phyloP scores from a whole-genome alignment of 495 filamentous ascomycete species.

The Penicillium canescens region DNA sequence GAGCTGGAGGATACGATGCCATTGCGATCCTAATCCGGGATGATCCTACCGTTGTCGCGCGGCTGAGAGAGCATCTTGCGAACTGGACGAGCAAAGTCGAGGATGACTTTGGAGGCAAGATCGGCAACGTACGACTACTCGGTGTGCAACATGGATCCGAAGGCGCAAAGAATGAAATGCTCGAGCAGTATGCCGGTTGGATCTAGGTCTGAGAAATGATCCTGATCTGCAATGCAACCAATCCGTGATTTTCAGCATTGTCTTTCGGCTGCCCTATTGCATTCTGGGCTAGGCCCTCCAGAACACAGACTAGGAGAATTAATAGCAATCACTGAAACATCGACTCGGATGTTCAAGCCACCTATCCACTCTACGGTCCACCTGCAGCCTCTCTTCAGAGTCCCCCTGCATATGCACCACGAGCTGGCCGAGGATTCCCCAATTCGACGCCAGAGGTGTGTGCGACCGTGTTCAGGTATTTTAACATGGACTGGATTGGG shows the following conservation, averaged over 20 bases:
- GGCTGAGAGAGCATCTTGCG: constrained; percentile 61
- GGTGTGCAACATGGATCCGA: constrained; percentile 85
- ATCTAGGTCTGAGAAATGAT: constrained; percentile 22
- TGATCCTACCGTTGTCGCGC: constrained; percentile 62
- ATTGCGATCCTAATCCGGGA: constrained; percentile 78
- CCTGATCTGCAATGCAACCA: not conserved
- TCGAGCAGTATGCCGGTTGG: constrained; percentile 65
- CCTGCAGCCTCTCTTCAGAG: constrained; percentile 2
- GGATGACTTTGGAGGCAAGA: constrained; percentile 57
- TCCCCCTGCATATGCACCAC: constrained; percentile 16
- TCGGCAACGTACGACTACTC: constrained; percentile 72
- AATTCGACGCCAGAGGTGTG: constrained; percentile 1
- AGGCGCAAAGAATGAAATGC: constrained; percentile 69
- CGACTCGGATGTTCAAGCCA: constrained; percentile 9
- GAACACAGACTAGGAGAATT: constrained; percentile 2
- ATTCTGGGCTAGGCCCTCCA: constrained; percentile 4
- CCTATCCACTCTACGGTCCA: not conserved
- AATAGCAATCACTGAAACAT: constrained; percentile 9
- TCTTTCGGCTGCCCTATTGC: constrained; percentile 6
- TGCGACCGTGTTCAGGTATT: constrained; percentile 15
- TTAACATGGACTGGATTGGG: constrained; percentile 10
- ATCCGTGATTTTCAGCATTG: not conserved
- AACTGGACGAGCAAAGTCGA: constrained; percentile 59
- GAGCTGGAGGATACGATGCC: constrained; percentile 93
- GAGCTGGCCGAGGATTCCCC: constrained; percentile 3